Conservation (phyloP, 768 basidiomycete species). For the Boletus rex-veris region DNA sequence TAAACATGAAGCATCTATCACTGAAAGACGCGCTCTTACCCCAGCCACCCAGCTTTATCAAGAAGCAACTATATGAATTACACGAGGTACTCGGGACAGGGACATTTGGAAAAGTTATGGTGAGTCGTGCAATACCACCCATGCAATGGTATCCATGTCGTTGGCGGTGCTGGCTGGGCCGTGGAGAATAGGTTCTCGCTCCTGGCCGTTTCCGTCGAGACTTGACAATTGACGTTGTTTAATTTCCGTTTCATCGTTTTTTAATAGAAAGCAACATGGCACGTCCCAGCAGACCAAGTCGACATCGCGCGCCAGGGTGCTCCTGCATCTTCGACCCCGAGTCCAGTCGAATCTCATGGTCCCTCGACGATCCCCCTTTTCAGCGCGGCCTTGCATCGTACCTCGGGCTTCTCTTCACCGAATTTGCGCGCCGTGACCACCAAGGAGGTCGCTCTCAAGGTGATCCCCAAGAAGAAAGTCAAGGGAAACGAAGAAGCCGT, state of each 20-base stretch:
- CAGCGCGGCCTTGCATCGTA: conserved; percentile 23
- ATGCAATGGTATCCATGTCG: neutral
- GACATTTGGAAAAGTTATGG: conserved; percentile 89
- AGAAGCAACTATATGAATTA: conserved; percentile 80
- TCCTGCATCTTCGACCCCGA: conserved; percentile 34
- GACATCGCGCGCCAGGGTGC: conserved; percentile 58
- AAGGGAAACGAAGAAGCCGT: conserved; percentile 87
- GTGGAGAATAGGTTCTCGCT: conserved; percentile 1
- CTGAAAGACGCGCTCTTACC: conserved; percentile 62
- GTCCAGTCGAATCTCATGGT: conserved; percentile 17
- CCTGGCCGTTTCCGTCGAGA: neutral
- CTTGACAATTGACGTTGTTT: neutral
- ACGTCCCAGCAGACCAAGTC: conserved; percentile 62
- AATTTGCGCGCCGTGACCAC: conserved; percentile 34
- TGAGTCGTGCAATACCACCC: conserved; percentile 33
- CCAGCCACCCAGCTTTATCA: conserved; percentile 80
- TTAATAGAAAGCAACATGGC: conserved; percentile 68
- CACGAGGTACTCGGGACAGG: conserved; percentile 75
- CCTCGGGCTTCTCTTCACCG: conserved; percentile 24
- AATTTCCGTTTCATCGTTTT: neutral
- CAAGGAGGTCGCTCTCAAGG: conserved; percentile 82
- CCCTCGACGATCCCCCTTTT: conserved; percentile 30
- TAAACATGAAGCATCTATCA: conserved; percentile 34
- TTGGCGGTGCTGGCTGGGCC: neutral
- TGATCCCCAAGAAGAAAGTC: conserved; percentile 94